A percentile compares a stretch with the other conserved stretches of the same genome.
phyloP scores from a whole-genome alignment of 2,329 filamentous ascomycete genomes.

The Amphichorda felina region DNA sequence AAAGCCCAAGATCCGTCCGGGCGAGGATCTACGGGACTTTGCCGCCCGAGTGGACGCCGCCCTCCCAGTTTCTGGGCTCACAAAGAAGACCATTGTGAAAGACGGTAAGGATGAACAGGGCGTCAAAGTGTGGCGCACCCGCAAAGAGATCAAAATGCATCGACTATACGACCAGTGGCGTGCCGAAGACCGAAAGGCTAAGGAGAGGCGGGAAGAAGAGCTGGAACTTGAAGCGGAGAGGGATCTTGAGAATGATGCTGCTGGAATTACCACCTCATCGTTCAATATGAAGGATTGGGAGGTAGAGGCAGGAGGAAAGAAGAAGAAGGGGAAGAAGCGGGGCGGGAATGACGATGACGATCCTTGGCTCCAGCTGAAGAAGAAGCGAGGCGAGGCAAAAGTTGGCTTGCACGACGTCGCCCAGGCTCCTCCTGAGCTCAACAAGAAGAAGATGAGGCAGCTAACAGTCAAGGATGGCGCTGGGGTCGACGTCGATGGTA shows the following conservation, averaged over 20 bases:
- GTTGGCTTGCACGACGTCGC: slow-evolving; percentile 48
- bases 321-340: slow-evolving; percentile 25
- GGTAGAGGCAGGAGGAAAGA: slow-evolving; percentile 24
- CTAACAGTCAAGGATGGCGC: slow-evolving; percentile 19
- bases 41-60: slow-evolving; percentile 72
- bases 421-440: slow-evolving; percentile 64
- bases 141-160: slow-evolving; percentile 74
- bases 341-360: slow-evolving; percentile 48
- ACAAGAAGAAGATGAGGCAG: slow-evolving; percentile 27
- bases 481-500: slow-evolving; percentile 19
- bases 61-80: slow-evolving; percentile 62
- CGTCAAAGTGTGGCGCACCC: slow-evolving; percentile 58
- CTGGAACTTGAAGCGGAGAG: slow-evolving; percentile 50
- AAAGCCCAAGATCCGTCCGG: slow-evolving; percentile 63
- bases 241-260: slow-evolving; percentile 47
- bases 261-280: slow-evolving; percentile 33
- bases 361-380: slow-evolving; percentile 66
- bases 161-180: slow-evolving; percentile 71
- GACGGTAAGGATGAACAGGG: slow-evolving; percentile 52
- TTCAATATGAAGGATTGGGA: not conserved
- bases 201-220: slow-evolving; percentile 54
- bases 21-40: slow-evolving; percentile 76
- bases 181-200: slow-evolving; percentile 51
- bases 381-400: slow-evolving; percentile 46
- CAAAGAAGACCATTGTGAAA: slow-evolving; percentile 44